Evolutionary conservation across 2,329 filamentous ascomycete genomes (phyloP).

Genomic region (Fusarium palustre): DNA sequence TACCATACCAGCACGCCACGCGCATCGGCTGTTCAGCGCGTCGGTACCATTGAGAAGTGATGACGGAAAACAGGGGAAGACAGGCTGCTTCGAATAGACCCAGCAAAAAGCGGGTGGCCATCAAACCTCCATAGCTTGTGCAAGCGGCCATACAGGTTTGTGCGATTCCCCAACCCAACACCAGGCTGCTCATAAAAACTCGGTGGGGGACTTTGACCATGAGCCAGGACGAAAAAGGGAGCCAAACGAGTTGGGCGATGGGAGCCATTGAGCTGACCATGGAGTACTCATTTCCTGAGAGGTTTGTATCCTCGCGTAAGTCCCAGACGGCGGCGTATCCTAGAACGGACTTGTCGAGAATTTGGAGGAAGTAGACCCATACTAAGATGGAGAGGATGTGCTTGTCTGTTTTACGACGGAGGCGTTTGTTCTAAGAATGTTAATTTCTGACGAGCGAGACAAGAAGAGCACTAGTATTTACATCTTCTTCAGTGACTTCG

Average conservation of each 20-base stretch:
- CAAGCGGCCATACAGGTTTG: constrained; percentile 61
- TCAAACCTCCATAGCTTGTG: constrained; percentile 60
- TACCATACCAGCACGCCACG: constrained; percentile 74
- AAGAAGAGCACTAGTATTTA: background rate
- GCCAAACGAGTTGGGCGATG: constrained; percentile 71
- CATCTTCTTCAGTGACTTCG: constrained; percentile 37
- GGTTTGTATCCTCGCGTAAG: constrained; percentile 60
- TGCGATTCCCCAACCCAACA: constrained; percentile 59
- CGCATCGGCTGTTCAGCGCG: constrained; percentile 70
- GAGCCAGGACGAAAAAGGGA: constrained; percentile 68
- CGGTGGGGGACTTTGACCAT: constrained; percentile 71
- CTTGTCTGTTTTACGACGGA: constrained; percentile 71
- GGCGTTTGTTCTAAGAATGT: constrained; percentile 52
- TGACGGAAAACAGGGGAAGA: constrained; percentile 60
- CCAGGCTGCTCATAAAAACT: constrained; percentile 65
- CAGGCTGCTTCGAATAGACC: constrained; percentile 65
- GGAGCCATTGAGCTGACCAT: constrained; percentile 67
- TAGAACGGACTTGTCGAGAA: constrained; percentile 69
- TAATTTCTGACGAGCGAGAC: background rate
- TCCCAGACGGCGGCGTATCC: constrained; percentile 69
- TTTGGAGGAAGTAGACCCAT: constrained; percentile 70
- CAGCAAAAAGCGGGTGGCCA: constrained; percentile 63
- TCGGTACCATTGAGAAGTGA: constrained; percentile 62
- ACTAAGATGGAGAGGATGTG: constrained; percentile 66
- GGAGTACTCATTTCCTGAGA: constrained; percentile 67